Base-by-base conservation (phyloP, 345 rosid species). In the Eucalyptus sideroxylon region DNA sequence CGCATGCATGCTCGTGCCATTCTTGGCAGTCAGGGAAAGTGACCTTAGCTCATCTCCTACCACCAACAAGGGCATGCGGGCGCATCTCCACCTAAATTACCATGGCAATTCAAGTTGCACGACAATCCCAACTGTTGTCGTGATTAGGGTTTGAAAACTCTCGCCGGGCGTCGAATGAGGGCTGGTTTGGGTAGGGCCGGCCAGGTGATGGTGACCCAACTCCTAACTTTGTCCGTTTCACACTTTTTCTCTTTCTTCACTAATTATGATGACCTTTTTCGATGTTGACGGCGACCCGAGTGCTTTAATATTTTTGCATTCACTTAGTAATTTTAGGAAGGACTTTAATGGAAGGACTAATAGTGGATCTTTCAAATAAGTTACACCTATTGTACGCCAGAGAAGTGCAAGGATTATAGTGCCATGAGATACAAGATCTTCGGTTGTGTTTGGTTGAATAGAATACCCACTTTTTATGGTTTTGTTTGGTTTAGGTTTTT, bases 151-250 rank as follows among this genome's bases (percentile, higher is more conserved):
- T 62, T 62, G 15, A 65, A n/a, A n/a, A n/a, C 40, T n/a, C 77
- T 8, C 1, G 37, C 23, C 1, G 6, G 6, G 11, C 21, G 21
- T 65, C 19, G 1, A 3, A n/a, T 15, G 40, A 16, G 21, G 6
- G 37, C 77, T 8, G 11, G 11, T n/a, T 8, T 65, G 77, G 77
- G 37, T 65, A 65, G 37, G 77, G 19, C 31, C 72, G 17, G 17
- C n/a, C 2, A 3, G 40, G 77, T 8, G 40, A n/a, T 9, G 11
- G 37, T 65, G 77, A 6, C 53, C 53, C 17, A 50, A 50, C 53
- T 6, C 53, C 53, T 50, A 30, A 16, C 31, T 62, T 9, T n/a
- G 16, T 62, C 17, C 34, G 13, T 62, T 62, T 30, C 69, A 12
- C 34, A 27, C n/a, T 62, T 27, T 62, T 62, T 62, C 34, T n/a